Conservation (phyloP, 2,329 filamentous ascomycete species). For the Hypoxylon sp. region DNA sequence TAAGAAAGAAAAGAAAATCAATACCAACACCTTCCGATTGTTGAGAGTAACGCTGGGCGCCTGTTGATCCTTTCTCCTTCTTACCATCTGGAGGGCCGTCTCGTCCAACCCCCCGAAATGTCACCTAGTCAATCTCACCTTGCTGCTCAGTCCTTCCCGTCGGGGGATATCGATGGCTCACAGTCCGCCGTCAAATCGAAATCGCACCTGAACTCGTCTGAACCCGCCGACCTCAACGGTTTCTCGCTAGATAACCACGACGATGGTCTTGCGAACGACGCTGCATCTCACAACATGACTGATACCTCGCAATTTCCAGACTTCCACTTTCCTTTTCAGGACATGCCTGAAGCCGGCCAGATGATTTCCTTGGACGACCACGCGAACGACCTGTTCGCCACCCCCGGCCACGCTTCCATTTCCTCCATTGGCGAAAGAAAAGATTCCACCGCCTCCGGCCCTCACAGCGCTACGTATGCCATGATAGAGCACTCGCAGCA, state of each 20-base stretch:
- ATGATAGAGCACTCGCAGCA: conserved; percentile 36
- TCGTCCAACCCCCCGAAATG: conserved; percentile 48
- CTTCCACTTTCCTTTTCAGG: conserved; percentile 61
- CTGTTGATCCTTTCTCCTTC: conserved; percentile 42
- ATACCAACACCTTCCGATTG: conserved; percentile 11
- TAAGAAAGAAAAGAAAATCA: conserved; percentile 7
- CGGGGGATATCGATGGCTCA: conserved; percentile 48
- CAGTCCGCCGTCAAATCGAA: conserved; percentile 45
- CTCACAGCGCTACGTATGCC: conserved; percentile 46
- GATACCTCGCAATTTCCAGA: conserved; percentile 60
- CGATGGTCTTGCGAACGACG: conserved; percentile 46
- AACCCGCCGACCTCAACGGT: conserved; percentile 47
- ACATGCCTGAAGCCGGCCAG: conserved; percentile 52
- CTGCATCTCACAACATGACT: conserved; percentile 49
- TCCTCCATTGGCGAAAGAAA: conserved; percentile 50
- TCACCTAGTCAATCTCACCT: conserved; percentile 48
- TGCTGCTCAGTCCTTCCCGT: conserved; percentile 47
- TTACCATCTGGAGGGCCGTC: conserved; percentile 27
- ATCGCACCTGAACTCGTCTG: conserved; percentile 42
- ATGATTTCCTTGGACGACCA: conserved; percentile 53
- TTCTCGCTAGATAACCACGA: conserved; percentile 49
- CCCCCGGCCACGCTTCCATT: conserved; percentile 43
- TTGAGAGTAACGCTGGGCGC: conserved; percentile 34
- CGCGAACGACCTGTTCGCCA: conserved; percentile 45
- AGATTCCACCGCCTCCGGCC: conserved; percentile 49